Percentiles rank a stretch among this genome's conserved stretches.
Conservation (phyloP, 805 yeast species). For the Lachancea nothofagi region DNA sequence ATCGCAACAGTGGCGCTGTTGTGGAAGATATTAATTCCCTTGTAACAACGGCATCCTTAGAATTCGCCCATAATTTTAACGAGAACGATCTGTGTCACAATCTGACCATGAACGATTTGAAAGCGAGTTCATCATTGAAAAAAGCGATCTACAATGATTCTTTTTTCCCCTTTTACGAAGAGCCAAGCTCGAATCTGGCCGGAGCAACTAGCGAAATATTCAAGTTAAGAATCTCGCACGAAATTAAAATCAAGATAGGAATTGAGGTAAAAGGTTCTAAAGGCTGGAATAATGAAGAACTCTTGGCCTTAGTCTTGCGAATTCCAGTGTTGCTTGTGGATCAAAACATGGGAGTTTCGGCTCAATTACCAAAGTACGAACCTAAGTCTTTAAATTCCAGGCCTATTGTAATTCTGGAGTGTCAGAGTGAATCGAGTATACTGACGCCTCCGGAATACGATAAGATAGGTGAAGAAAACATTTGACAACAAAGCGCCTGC, state of each 20-base stretch:
- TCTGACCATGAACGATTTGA: conserved; percentile 2
- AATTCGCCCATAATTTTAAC: background rate
- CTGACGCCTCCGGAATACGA: conserved; percentile 8
- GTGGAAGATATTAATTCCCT: background rate
- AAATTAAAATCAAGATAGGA: conserved; percentile 1
- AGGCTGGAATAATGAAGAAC: background rate
- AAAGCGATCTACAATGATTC: background rate
- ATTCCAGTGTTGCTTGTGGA: conserved; percentile 9
- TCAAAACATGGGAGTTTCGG: conserved; percentile 6
- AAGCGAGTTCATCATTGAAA: background rate
- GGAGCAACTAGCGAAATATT: background rate
- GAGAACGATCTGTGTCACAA: background rate
- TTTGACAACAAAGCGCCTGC: too few species aligned
- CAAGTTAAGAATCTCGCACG: conserved; percentile 7
- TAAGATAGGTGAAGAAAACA: too few species aligned
- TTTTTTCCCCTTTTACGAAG: conserved; percentile 7
- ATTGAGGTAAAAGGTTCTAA: background rate
- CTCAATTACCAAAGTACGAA: conserved; percentile 11
- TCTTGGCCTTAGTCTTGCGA: background rate
- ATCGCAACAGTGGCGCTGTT: background rate
- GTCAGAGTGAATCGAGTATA: background rate
- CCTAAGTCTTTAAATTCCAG: background rate
- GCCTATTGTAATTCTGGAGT: background rate
- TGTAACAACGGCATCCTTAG: background rate
- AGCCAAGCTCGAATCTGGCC: background rate